A percentile compares a stretch with the other conserved stretches of the same genome.
Evolutionary conservation across 2,329 filamentous ascomycete species (phyloP).

Genomic region (Fusarium kyushuense): DNA sequence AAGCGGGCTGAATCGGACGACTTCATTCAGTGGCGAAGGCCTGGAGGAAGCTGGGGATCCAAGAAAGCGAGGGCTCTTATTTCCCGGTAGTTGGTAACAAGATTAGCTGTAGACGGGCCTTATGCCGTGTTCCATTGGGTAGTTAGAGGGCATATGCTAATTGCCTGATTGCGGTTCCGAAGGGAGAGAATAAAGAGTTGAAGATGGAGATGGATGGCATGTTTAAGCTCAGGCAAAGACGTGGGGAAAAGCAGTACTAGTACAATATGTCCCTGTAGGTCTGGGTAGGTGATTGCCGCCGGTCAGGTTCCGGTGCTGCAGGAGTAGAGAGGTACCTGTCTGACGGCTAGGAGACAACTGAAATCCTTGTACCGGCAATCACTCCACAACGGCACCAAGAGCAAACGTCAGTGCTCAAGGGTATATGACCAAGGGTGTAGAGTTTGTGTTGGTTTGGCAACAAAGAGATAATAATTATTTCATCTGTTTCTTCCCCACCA

Average conservation of each 20-base stretch:
- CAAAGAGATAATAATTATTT: neutral
- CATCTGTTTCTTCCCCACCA: neutral
- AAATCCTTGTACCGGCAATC: conserved; percentile 5
- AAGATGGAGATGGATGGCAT: conserved; percentile 34
- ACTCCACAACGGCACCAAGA: neutral
- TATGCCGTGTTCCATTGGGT: conserved; percentile 18
- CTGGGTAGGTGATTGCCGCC: neutral
- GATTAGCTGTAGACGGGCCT: neutral
- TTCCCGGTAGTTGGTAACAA: conserved; percentile 20
- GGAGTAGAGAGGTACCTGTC: conserved; percentile 1
- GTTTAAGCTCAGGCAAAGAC: conserved; percentile 20
- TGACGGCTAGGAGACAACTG: neutral
- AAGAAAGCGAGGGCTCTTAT: conserved; percentile 26
- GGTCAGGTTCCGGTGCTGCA: conserved; percentile 31
- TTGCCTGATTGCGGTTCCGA: conserved; percentile 37
- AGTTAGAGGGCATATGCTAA: neutral
- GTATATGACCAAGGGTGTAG: neutral
- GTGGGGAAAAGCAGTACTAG: conserved; percentile 21
- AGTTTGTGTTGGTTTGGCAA: neutral
- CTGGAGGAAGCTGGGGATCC: conserved; percentile 17
- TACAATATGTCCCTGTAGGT: neutral
- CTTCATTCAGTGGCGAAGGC: conserved; percentile 35
- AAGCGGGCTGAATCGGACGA: conserved; percentile 39
- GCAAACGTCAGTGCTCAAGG: neutral
- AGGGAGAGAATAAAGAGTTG: conserved; percentile 23